Evolutionary conservation across 306 rosid species (phyloP), one percentile per base, ranked within the genome.

Genomic region (Rosa persica): DNA sequence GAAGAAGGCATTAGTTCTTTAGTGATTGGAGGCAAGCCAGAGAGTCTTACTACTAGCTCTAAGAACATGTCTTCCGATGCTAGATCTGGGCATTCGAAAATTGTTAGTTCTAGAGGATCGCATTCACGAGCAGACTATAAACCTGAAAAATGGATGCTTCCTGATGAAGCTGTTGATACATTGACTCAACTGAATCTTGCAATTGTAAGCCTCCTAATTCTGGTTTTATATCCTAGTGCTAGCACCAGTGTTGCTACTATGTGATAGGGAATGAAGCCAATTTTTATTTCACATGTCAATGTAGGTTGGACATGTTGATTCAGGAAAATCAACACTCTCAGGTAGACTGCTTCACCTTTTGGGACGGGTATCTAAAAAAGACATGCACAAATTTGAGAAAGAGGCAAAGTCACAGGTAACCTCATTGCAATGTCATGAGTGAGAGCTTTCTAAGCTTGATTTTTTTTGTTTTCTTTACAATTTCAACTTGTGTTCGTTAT

Each of bases 261-360:
- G 6, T 46, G 16, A 30, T 61, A 44, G 58, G 61, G n/a, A 27
- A 30, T 61, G 71, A 20, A 62, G 36, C 79, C 34, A 62, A 61
- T 62, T 46, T 25, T 55, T 12, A 15, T 85, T 76, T 51, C 73
- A 82, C 75, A 64, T 89, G 70, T 83, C 70, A 57, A 79, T 88
- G 83, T 82, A 95, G 99, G 97, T 95, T 82, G 99, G 99, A 49
- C 99, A 95, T 81, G 99, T 95, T 83, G 99, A 95, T 90, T 91
- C 99, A 78, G 99, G 99, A 83, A 95, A 95, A 87, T 95, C 99
- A 70, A 93, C 99, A 27, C 94, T 95, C 70, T 93, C 99, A 1
- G 99, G 99, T 55, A 91, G 99, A 83, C 76, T 95, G 73, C 83
- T 95, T 58, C 98, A 91, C 83, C 88, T 95, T 70, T 81, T 83